These are phyloP conservation scores for Aspergillus ellipticus DNA, from an alignment of 495 filamentous ascomycete genomes.

Conservation along the genomic window DNA sequence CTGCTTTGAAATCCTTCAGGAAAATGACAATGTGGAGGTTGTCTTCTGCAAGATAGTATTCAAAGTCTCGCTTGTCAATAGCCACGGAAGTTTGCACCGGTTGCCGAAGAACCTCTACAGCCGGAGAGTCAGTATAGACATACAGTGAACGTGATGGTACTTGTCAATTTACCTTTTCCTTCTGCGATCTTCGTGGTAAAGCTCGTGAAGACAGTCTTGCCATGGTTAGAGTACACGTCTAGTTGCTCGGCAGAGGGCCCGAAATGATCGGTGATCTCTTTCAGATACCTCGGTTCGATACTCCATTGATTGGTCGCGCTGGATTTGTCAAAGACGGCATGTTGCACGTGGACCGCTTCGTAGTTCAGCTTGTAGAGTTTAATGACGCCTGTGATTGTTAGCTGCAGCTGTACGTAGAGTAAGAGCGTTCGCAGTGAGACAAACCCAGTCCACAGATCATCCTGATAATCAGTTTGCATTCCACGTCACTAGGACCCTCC, in stretches of 20 bases:
- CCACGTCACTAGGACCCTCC: conserved; percentile 63
- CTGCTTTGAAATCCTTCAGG: conserved; percentile 92
- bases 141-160: not conserved
- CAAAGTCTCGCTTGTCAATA: conserved; percentile 82
- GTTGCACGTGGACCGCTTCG: conserved; percentile 74
- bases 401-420: conserved; percentile 7
- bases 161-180: conserved; percentile 63
- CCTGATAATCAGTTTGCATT: conserved; percentile 77
- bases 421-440: not conserved
- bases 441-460: conserved; percentile 84
- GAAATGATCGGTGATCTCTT: conserved; percentile 88
- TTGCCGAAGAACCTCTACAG: conserved; percentile 80
- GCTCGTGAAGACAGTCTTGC: conserved; percentile 77
- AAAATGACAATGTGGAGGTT: conserved; percentile 83
- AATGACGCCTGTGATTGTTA: conserved; percentile 60
- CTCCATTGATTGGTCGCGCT: conserved; percentile 72
- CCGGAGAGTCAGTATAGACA: conserved; percentile 2
- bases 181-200: conserved; percentile 88
- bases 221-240: conserved; percentile 74
- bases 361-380: conserved; percentile 92
- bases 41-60: conserved; percentile 72
- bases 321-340: conserved; percentile 78
- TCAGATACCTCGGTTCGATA: conserved; percentile 68
- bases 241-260: conserved; percentile 86
- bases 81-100: conserved; percentile 90